phyloP scores from a whole-genome alignment of 441 rosid genomes.

The Jatropha podagrica region DNA sequence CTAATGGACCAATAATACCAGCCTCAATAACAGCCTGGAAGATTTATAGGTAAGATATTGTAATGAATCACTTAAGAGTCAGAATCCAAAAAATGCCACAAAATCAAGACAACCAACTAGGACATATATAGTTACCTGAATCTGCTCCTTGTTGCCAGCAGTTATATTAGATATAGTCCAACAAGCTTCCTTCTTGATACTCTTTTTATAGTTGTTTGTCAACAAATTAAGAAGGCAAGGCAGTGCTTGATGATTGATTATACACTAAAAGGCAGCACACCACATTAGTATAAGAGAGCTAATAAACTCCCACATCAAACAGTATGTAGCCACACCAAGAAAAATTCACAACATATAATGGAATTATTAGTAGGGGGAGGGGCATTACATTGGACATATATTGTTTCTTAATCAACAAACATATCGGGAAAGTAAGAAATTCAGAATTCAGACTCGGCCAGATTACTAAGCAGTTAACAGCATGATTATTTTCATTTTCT shows the following conservation, averaged over 20 bases:
- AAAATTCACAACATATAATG: not conserved
- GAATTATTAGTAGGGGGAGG: not conserved
- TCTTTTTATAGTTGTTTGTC: constrained; percentile 68
- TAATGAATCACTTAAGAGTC: not conserved
- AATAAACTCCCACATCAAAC: not conserved
- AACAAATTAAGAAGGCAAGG: constrained; percentile 69
- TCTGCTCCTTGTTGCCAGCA: constrained; percentile 89
- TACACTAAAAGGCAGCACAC: constrained; percentile 42
- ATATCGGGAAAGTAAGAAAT: not conserved
- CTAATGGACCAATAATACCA: constrained; percentile 55
- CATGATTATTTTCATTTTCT: too few species aligned
- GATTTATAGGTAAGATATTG: not conserved
- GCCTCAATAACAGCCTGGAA: constrained; percentile 74
- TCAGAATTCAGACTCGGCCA: not conserved
- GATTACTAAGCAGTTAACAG: too few species aligned
- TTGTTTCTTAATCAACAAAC: not conserved
- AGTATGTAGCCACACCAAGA: not conserved
- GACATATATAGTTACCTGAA: constrained; percentile 53
- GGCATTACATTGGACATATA: not conserved
- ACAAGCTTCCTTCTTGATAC: constrained; percentile 91
- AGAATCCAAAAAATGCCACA: constrained; percentile 3
- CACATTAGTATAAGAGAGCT: constrained; percentile 5
- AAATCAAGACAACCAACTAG: constrained; percentile 7
- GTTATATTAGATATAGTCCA: constrained; percentile 98
- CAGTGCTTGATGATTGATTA: constrained; percentile 67